phyloP scores from a whole-genome alignment of 305 asterid genomes.

The Rubia tinctorum region DNA sequence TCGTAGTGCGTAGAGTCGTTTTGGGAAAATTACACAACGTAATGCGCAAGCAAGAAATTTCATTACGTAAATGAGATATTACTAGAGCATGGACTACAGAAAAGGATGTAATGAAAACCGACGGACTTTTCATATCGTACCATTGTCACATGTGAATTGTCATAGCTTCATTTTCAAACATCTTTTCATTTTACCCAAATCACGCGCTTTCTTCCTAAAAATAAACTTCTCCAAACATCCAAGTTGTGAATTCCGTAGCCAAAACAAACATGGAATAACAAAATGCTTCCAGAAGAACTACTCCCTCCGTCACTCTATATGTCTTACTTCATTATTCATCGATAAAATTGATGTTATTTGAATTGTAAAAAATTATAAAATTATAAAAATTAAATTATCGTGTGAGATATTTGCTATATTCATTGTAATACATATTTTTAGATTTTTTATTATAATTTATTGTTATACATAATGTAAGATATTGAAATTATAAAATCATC shows the following conservation, averaged over 20 bases:
- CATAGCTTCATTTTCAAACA: conserved; percentile 44
- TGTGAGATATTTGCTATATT: too few species aligned
- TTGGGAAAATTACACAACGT: not conserved
- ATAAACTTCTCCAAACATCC: conserved; percentile 27
- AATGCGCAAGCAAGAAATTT: not conserved
- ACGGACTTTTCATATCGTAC: not conserved
- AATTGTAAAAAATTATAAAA: too few species aligned
- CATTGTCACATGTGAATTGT: not conserved
- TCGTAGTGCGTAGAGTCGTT: not conserved
- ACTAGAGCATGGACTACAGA: not conserved
- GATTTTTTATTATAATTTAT: too few species aligned
- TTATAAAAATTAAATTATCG: too few species aligned
- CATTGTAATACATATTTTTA: too few species aligned
- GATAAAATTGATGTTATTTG: too few species aligned
- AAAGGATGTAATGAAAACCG: too few species aligned
- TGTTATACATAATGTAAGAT: too few species aligned
- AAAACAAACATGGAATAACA: conserved; percentile 5
- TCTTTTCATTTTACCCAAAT: conserved; percentile 16
- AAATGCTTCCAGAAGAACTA: conserved; percentile 33
- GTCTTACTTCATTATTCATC: too few species aligned
- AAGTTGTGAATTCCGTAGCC: conserved; percentile 26
- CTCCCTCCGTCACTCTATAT: too few species aligned
- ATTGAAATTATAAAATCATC: too few species aligned
- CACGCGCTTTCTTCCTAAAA: conserved; percentile 14
- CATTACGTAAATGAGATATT: not conserved